Base-by-base conservation (phyloP, 148 eudicot species). In the Rhododendron williamsianum region DNA sequence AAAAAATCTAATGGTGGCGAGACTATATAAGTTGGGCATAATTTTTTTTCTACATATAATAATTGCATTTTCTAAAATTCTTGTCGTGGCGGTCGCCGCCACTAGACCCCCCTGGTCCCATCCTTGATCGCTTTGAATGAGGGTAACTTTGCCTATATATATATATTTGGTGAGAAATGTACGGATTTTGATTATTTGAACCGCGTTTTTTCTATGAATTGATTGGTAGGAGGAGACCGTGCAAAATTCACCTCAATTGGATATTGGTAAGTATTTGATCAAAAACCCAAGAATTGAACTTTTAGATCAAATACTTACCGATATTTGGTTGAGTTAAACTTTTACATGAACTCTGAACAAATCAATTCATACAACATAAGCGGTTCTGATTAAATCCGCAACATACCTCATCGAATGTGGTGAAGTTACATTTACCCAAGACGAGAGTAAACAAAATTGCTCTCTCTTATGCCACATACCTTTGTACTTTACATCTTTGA, bases 401-500 rank as follows among this genome's bases (percentile, higher is more conserved):
- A 18, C 63, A 4, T 56, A 52, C 63, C 21, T 16, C 63, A 56
- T 56, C 65, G 7, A 58, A 58, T 18, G 7, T 54, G 60, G 1
- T 54, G 3, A 58, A 5, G 0, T 58, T 58, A 6, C 25, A 4
- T 54, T 69, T 25, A 69, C 15, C 74, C 5, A 69, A 69, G 2
- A 2, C 0, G 16, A 2, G 0, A 0, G 8, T 30, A 35, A 73
- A 35, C 36, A 73, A 35, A 30, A 12, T 3, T 12, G 41, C 2
- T 73, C 0, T 77, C 3, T 19, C 49, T 4, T 9, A 1, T 3
- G 21, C 30, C 51, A 85, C 89, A 4, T 92, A 96, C 99, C 99
- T 93, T 94, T 91, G 82, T 95, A 96, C 41, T 88, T 91, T 58
- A 95, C 97, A 85, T 94, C 91, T 91, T 93, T 94, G 76, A 96